Conservation (phyloP, 2,329 filamentous ascomycete genomes). For the Lachnellula occidentalis region DNA sequence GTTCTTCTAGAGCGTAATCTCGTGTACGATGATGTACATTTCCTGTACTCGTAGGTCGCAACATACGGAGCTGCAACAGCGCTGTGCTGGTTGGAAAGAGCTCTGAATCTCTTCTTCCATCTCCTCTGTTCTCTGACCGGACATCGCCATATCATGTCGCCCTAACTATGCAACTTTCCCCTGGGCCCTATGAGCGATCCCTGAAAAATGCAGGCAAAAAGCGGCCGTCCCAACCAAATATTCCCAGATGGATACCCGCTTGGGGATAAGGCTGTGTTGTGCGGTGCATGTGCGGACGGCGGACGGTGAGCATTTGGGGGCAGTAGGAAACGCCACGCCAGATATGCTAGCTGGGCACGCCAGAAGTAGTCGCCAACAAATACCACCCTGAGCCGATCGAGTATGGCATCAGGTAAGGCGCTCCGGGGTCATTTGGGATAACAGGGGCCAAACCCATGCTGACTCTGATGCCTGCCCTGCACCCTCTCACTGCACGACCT, state of each 20-base stretch:
- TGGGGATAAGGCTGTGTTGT: conserved; percentile 19
- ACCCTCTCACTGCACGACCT: not conserved
- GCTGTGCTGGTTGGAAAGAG: conserved; percentile 2
- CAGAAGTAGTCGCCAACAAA: not conserved
- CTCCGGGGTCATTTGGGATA: conserved; percentile 2
- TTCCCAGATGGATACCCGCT: conserved; percentile 4
- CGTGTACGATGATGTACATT: not conserved
- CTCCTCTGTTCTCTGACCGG: conserved; percentile 9
- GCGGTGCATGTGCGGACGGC: conserved; percentile 7
- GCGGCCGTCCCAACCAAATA: conserved; percentile 10
- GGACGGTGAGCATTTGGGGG: conserved; percentile 6
- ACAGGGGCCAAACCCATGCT: not conserved
- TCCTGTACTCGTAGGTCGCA: not conserved
- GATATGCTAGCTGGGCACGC: not conserved
- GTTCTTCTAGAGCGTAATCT: not conserved
- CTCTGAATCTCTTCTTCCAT: conserved; percentile 1
- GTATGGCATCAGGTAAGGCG: not conserved
- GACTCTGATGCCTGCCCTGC: not conserved
- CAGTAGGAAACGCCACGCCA: not conserved
- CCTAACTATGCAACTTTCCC: conserved; percentile 7
- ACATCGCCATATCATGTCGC: conserved; percentile 12
- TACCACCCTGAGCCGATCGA: not conserved
- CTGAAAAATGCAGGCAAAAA: conserved; percentile 9
- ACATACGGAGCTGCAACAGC: not conserved
- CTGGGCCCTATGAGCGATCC: conserved; percentile 10